Evolutionary conservation across 768 basidiomycete species (phyloP), one percentile per base, ranked within the genome.

Genomic region (Crepidotus variabilis): DNA sequence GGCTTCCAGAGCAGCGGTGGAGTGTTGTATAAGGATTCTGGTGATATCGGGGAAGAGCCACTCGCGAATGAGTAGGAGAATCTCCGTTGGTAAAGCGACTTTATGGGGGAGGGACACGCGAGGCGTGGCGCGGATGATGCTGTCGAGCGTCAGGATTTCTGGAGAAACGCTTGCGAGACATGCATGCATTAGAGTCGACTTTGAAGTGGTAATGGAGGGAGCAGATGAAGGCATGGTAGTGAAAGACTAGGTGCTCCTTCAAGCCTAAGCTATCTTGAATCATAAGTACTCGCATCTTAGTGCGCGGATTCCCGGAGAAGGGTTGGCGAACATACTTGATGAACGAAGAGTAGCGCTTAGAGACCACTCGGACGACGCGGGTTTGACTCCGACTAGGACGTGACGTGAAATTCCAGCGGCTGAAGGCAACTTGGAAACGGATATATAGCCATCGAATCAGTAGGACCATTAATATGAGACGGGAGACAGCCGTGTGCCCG

Each of bases 1-100:
- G 18, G 61, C 61, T 20, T 63, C 59, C 47, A 84, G 73, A 45
- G 78, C 77, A 22, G 65, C 57, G 18, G 72, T 66, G 24, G 83
- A 82, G 33, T 72, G 70, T 47, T 62, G 61, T 57, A 80, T 68
- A 57, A 80, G 74, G 22, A 75, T 65, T 22, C 64, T 62, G 16
- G 79, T 76, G 59, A 83, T 66, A 21, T 68, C 53, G 6, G 75
- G 71, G 55, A 80, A 69, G 34, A 85, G 73, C 47, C 77, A 71
- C 16, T 68, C 67, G 47, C 84, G 81, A 57, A 86, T 77, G 61
- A 77, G 61, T 35, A 82, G 71, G 45, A 84, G 73, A n/a, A 85
- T 59, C 58, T 86, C 84, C 20, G 75, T 60, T 14, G 84, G 84
- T 20, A 85, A 67, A 0, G 58, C 52, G 39, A 56, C 39, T 52